phyloP scores from a whole-genome alignment of 208 protist species.

The Wallacemonas sp. region DNA sequence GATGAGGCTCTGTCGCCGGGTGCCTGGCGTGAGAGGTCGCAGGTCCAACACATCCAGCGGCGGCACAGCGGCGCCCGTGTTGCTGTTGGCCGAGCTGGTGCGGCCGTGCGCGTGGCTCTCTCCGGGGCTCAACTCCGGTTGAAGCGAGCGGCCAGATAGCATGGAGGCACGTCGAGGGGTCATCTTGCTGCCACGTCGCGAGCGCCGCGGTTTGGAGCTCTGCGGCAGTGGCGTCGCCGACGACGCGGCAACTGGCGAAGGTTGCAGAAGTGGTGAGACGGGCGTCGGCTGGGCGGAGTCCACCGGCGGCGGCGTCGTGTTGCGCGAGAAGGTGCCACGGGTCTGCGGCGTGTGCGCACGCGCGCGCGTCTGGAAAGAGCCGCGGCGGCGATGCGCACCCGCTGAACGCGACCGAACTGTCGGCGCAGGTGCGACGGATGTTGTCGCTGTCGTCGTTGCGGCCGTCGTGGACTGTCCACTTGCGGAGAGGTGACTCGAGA shows the following conservation, averaged over 20 bases:
- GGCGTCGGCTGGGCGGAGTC: not conserved
- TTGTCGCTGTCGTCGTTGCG: not conserved
- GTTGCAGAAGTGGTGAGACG: not conserved
- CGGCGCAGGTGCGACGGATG: not conserved
- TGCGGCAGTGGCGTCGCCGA: not conserved
- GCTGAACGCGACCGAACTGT: not conserved
- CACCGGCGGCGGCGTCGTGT: not conserved
- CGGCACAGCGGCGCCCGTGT: not conserved
- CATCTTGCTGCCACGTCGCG: not conserved
- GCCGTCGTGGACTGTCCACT: not conserved
- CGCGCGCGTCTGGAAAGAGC: not conserved
- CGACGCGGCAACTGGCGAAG: not conserved
- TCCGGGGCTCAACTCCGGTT: not conserved
- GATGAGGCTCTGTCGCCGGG: too few relatives aligned
- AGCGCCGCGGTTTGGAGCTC: not conserved
- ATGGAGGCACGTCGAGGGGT: slow-evolving; percentile 6
- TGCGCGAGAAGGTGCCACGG: not conserved
- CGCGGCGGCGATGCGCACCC: not conserved
- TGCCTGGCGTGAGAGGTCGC: not conserved
- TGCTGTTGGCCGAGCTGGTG: not conserved
- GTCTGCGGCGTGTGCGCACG: slow-evolving; percentile 8
- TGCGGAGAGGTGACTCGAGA: slow-evolving; percentile 10
- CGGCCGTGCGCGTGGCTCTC: not conserved
- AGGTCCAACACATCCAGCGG: not conserved
- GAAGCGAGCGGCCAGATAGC: not conserved